Evolutionary conservation across 192 early-diverging fungal species (phyloP), one percentile per base, ranked within the genome.

Genomic region (Umbelopsis vinacea): DNA sequence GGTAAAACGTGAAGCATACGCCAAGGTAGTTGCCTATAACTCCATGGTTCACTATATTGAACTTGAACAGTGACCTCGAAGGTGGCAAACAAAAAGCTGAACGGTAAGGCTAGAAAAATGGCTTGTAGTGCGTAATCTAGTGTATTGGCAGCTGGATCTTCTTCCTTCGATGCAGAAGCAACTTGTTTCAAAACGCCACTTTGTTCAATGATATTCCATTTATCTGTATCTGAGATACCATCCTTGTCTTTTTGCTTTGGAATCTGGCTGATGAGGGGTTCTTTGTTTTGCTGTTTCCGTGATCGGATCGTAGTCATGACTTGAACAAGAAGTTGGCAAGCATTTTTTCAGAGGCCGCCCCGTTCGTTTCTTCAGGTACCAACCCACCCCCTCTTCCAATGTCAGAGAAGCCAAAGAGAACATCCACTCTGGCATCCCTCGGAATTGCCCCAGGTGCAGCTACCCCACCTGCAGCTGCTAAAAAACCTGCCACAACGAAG

Each of bases 11-110:
- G 73, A 0, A 74, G n/a, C 43, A 47, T 46, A 19, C 67, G 69
- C 3, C 48, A n/a, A 0, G 46, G 24, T 23, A 81, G 37, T 3
- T 69, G 66, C 46, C 14, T 6, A 46, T 52, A 66, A 48, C 50
- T 53, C 79, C 79, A 81, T 23, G 75, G 74, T 47, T 81, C 79
- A 40, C 45, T 48, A 26, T 67, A 81, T 46, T 81, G 79, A 15
- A 81, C 71, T 24, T 74, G 76, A 14, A 81, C 79, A 2, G 74
- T 76, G 43, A 81, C 75, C 52, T 81, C 75, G 71, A 81, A 81
- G 9, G 75, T 71, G 2, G 71, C 74, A 23, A 81, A n/a, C 22
- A 81, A 47, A 22, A 76, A 68, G 19, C 71, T 70, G 71, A 81
- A 81, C 11, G 79, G 79, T 24, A 81, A 57, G 29, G 67, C 55